Conservation (phyloP, 352 stramenopile genomes). For the Phytophthora nicotianae region DNA sequence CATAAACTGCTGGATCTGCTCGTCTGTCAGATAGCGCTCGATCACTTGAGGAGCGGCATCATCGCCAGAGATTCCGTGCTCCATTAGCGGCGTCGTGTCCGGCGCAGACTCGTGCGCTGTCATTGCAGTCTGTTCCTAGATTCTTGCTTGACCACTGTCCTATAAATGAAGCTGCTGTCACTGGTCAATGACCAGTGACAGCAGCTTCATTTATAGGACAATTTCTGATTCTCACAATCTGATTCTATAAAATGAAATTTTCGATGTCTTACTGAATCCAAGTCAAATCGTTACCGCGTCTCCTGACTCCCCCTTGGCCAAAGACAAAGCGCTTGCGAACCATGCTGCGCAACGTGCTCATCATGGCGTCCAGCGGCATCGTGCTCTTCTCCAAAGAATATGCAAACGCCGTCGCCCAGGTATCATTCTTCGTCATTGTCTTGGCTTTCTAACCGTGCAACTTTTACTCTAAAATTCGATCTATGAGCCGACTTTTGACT, state of each 20-base stretch:
- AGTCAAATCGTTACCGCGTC: slow-evolving; percentile 17
- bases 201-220: neutral
- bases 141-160: neutral
- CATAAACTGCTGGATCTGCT: slow-evolving; percentile 70
- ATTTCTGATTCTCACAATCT: slow-evolving; percentile 15
- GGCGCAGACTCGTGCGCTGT: slow-evolving; percentile 20
- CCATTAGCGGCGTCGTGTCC: slow-evolving; percentile 1
- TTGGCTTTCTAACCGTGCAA: slow-evolving; percentile 11
- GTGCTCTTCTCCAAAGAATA: slow-evolving; percentile 94
- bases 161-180: neutral
- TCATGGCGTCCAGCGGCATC: slow-evolving; percentile 92
- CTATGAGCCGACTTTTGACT: slow-evolving; percentile 18
- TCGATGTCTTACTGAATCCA: slow-evolving; percentile 7
- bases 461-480: slow-evolving; percentile 1
- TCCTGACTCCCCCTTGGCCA: slow-evolving; percentile 22
- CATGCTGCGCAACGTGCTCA: slow-evolving; percentile 93
- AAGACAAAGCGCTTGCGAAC: slow-evolving; percentile 8
- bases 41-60: slow-evolving; percentile 16
- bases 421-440: slow-evolving; percentile 23
- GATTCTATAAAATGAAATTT: slow-evolving; percentile 28
- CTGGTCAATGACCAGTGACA: slow-evolving; percentile 1
- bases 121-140: slow-evolving; percentile 11
- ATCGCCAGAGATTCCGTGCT: slow-evolving; percentile 23
- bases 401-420: slow-evolving; percentile 84
- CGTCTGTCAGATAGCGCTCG: slow-evolving; percentile 47